Evolutionary conservation across 495 filamentous ascomycete species (phyloP).

Genomic region (Neurospora intermedia): DNA sequence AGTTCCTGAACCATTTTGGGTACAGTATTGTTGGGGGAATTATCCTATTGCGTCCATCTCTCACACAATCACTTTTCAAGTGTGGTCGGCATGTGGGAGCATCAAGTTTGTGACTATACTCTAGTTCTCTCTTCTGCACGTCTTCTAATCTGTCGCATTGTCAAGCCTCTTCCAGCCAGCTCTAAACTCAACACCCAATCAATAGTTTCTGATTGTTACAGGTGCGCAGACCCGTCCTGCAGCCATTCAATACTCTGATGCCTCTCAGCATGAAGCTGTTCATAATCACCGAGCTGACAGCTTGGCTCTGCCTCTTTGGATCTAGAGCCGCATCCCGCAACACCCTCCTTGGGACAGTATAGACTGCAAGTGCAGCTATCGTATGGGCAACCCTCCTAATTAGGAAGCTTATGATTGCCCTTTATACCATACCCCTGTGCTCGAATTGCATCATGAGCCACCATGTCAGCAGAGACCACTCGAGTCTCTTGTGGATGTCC

Average conservation of each 20-base stretch:
- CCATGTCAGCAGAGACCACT: background rate
- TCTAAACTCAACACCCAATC: background rate
- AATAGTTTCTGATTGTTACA: background rate
- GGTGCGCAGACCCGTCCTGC: conserved; percentile 1
- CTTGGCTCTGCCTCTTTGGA: background rate
- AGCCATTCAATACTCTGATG: conserved; percentile 4
- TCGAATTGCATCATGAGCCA: background rate
- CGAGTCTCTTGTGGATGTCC: background rate
- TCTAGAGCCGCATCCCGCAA: background rate
- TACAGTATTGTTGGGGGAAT: background rate
- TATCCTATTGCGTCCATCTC: background rate
- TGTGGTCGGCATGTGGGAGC: background rate
- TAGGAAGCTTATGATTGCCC: background rate
- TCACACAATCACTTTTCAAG: background rate
- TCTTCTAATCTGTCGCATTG: background rate
- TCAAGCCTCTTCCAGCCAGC: background rate
- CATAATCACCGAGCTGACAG: conserved; percentile 2
- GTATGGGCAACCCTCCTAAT: background rate
- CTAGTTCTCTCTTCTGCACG: background rate
- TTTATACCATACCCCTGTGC: conserved; percentile 1
- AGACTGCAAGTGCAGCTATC: background rate
- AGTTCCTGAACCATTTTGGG: background rate
- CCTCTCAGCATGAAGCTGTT: conserved; percentile 1
- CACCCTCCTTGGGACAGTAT: background rate
- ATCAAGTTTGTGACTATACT: background rate